Conservation (phyloP, 2,329 filamentous ascomycete genomes). For the Coniochaeta hoffmannii region DNA sequence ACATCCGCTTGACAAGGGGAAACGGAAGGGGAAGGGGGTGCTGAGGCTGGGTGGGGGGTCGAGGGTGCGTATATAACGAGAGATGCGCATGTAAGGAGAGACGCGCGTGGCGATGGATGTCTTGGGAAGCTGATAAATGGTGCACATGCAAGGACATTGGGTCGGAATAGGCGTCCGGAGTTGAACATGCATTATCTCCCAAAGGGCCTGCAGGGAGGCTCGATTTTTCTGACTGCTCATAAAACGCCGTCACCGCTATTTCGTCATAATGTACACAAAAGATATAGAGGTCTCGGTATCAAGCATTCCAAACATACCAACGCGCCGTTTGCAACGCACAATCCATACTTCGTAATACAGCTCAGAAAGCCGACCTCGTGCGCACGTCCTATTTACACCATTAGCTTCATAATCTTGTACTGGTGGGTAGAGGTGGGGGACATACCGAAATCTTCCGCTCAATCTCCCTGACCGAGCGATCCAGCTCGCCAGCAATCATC, state of each 20-base stretch:
- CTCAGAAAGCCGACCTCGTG: conserved; percentile 51
- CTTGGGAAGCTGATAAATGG: background rate
- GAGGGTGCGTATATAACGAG: conserved; percentile 4
- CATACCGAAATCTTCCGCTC: conserved; percentile 83
- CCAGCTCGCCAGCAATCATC: conserved; percentile 88
- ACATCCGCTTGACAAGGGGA: conserved; percentile 35
- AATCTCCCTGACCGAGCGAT: conserved; percentile 85
- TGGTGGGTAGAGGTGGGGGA: background rate
- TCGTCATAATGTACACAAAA: background rate
- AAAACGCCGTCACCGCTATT: background rate
- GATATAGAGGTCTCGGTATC: background rate
- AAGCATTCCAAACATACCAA: background rate
- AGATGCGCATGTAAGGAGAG: background rate
- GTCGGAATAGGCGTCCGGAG: too few relatives aligned
- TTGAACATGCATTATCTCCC: background rate
- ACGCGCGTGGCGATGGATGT: background rate
- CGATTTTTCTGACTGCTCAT: background rate
- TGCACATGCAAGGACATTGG: background rate
- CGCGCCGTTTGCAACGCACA: background rate
- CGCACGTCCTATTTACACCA: conserved; percentile 40
- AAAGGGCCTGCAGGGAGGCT: background rate
- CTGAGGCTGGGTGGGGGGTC: conserved; percentile 2
- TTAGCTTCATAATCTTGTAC: conserved; percentile 9
- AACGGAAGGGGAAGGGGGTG: conserved; percentile 14
- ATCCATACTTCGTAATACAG: background rate